Evolutionary conservation across 345 rosid species (phyloP).

Genomic region (Eucalyptus decipiens): DNA sequence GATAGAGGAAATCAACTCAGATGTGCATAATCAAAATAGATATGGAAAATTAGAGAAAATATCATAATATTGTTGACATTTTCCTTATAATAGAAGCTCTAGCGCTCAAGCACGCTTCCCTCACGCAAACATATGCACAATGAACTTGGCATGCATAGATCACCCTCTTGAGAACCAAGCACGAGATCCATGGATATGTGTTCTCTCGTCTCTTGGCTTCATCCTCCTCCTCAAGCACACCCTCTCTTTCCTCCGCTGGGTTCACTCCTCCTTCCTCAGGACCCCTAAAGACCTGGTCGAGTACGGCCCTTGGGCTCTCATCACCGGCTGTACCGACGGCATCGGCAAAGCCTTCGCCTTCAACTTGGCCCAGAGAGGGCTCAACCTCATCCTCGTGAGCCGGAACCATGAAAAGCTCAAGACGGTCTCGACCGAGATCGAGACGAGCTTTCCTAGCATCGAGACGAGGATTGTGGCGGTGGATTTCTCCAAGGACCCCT

Average conservation of each 20-base stretch:
- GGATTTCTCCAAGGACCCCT: slow-evolving; percentile 34
- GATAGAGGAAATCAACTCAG: too few relatives aligned
- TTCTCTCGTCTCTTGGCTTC: slow-evolving; percentile 25
- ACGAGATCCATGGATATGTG: slow-evolving; percentile 6
- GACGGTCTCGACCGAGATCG: slow-evolving; percentile 26
- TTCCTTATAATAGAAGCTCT: neutral
- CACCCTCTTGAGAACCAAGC: neutral
- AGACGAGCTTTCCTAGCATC: slow-evolving; percentile 11
- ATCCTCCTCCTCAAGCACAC: slow-evolving; percentile 21
- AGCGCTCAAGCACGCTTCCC: neutral
- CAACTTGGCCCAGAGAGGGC: slow-evolving; percentile 48
- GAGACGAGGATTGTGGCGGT: slow-evolving; percentile 28
- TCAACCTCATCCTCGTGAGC: slow-evolving; percentile 61
- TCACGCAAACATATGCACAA: neutral
- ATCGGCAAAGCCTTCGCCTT: slow-evolving; percentile 71
- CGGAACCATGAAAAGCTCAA: slow-evolving; percentile 40
- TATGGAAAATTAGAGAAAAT: too few relatives aligned
- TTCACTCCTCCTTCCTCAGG: slow-evolving; percentile 26
- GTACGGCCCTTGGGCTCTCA: slow-evolving; percentile 87
- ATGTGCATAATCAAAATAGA: too few relatives aligned
- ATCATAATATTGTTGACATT: too few relatives aligned
- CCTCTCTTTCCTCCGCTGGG: slow-evolving; percentile 32
- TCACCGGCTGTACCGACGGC: slow-evolving; percentile 88
- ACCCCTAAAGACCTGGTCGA: slow-evolving; percentile 21
- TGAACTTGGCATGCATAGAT: neutral